Conservation (phyloP, 768 basidiomycete species). For the Mrakia gelida region DNA sequence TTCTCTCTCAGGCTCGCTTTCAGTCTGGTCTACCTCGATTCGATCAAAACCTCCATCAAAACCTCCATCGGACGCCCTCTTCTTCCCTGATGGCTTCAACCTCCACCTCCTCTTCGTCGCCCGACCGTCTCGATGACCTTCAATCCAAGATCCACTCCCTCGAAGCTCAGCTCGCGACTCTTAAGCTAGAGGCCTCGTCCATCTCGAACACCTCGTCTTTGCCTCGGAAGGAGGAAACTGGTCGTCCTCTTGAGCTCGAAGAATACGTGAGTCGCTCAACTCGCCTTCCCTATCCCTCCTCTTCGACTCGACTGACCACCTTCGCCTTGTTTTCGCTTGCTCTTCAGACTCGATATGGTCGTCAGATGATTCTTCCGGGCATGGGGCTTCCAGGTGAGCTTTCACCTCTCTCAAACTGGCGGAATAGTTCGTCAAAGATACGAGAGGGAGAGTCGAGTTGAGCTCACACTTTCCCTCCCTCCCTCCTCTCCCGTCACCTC, state of each 20-base stretch:
- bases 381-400: constrained; percentile 74
- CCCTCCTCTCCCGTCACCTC: neutral
- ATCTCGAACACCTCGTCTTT: neutral
- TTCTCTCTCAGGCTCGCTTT: neutral
- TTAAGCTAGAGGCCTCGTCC: constrained; percentile 8
- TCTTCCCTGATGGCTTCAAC: neutral
- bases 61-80: neutral
- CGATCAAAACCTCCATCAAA: neutral
- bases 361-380: constrained; percentile 90
- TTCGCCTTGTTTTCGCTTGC: neutral
- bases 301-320: neutral
- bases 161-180: constrained; percentile 20
- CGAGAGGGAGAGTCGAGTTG: neutral
- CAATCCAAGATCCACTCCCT: constrained; percentile 10
- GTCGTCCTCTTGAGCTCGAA: constrained; percentile 27
- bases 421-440: too few species aligned
- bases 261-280: constrained; percentile 26
- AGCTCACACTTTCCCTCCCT: neutral
- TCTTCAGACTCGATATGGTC: constrained; percentile 66
- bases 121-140: constrained; percentile 2
- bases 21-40: neutral
- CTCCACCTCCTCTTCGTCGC: neutral
- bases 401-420: neutral
- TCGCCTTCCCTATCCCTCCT: too few species aligned
- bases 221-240: constrained; percentile 7